phyloP scores from a whole-genome alignment of 257 asterid species.

The Asclepias syriaca region DNA sequence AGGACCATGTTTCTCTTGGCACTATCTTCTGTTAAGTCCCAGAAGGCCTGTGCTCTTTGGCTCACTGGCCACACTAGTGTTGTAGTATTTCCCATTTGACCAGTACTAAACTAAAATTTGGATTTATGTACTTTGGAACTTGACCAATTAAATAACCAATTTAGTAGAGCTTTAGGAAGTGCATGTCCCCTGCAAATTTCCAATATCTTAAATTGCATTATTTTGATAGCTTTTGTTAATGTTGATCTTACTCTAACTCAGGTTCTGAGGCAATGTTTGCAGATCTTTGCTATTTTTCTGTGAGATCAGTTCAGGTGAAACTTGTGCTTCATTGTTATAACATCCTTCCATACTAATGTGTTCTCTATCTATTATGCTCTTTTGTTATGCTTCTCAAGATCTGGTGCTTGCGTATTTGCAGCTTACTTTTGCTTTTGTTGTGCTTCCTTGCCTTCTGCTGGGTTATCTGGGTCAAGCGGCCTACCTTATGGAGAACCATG shows the following conservation, averaged over 20 bases:
- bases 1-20: no score
- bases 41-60: no score
- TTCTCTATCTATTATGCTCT: not conserved
- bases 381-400: not conserved
- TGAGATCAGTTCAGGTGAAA: slow-evolving; percentile 91
- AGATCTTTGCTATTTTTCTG: slow-evolving; percentile 93
- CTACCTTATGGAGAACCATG: slow-evolving; percentile 90
- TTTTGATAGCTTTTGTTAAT: slow-evolving; percentile 15
- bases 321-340: slow-evolving; percentile 15
- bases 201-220: slow-evolving; percentile 4
- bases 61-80: not conserved
- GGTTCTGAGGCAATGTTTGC: slow-evolving; percentile 99
- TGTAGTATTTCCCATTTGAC: not conserved
- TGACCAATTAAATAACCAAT: not conserved
- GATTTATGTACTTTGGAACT: not conserved
- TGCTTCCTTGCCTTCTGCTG: slow-evolving; percentile 92
- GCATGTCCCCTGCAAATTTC: slow-evolving; percentile 4
- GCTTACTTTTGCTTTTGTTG: slow-evolving; percentile 85
- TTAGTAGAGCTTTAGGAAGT: not conserved
- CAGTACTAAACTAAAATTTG: not conserved
- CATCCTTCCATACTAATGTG: not conserved
- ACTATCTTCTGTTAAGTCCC: not conserved
- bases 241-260: slow-evolving; percentile 51
- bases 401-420: slow-evolving; percentile 38
- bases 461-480: slow-evolving; percentile 99